These are phyloP conservation scores for Globisporangium uncinulatum DNA, from an alignment of 352 stramenopile genomes.

Conservation along the genomic window DNA sequence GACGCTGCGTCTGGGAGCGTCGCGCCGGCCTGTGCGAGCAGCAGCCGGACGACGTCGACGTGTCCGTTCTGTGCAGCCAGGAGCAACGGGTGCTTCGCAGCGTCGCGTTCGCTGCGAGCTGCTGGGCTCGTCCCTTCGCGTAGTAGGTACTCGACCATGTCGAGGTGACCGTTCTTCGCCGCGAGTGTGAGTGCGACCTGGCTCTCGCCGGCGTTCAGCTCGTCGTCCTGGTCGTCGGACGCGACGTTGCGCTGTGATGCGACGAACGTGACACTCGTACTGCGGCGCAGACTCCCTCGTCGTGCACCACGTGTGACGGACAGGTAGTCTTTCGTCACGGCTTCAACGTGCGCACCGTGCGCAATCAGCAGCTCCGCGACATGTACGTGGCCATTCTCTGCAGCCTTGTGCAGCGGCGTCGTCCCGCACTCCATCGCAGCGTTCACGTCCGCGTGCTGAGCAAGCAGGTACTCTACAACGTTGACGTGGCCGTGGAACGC, in stretches of 20 bases:
- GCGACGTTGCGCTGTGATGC: neutral
- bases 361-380: slow-evolving; percentile 46
- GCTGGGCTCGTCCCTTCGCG: slow-evolving; percentile 5
- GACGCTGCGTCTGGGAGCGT: slow-evolving; percentile 33
- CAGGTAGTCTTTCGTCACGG: slow-evolving; percentile 46
- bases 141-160: slow-evolving; percentile 46
- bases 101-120: slow-evolving; percentile 8
- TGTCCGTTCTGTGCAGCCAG: slow-evolving; percentile 37
- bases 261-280: slow-evolving; percentile 8
- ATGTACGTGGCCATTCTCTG: slow-evolving; percentile 43
- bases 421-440: slow-evolving; percentile 41
- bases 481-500: slow-evolving; percentile 37
- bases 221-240: neutral
- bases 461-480: slow-evolving; percentile 32
- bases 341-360: slow-evolving; percentile 48
- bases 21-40: slow-evolving; percentile 30
- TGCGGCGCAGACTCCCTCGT: slow-evolving; percentile 9
- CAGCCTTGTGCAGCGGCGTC: slow-evolving; percentile 43
- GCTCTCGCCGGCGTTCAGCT: slow-evolving; percentile 14
- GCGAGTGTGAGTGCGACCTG: slow-evolving; percentile 38
- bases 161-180: slow-evolving; percentile 44
- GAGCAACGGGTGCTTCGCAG: slow-evolving; percentile 31
- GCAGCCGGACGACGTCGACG: slow-evolving; percentile 36
- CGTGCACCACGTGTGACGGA: slow-evolving; percentile 17
- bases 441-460: slow-evolving; percentile 38